Evolutionary conservation across 441 rosid species (phyloP), one percentile per base, ranked within the genome.

Genomic region (Adansonia rubrostipa): DNA sequence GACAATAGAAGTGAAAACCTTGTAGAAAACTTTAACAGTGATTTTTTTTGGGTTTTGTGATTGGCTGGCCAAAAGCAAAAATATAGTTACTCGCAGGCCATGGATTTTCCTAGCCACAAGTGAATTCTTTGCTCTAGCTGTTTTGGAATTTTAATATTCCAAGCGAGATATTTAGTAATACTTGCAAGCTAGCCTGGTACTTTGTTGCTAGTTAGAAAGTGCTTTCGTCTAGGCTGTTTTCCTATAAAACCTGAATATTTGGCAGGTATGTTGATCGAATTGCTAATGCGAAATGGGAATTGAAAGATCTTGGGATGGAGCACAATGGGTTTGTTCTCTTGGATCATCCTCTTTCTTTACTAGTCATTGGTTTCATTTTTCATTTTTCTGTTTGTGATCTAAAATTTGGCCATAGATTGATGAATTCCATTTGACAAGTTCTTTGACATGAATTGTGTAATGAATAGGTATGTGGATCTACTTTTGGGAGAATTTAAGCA

Each of bases 271-370:
- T 89, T 19, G 99, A 96, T 85, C 91, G 96, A 75, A 89, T 96
- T 83, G 91, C 98, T 77, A 90, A 87, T 82, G 92, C 97, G 45
- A 96, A 92, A 85, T 96, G 99, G 99, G 99, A 96, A 86, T 84
- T 94, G 74, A 96, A 89, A 87, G 99, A 96, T 87, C 90, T 96
- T 45, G 99, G 99, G 61, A 84, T 96, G 66, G 99, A 96, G 86
- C 98, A 96, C 78, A 96, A 96, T 80, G 98, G 99, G 99, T 96
- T 81, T 73, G 98, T 88, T 81, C 73, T 82, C 79, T 86, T 64
- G 63, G 62, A 53, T 65, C 15, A 11, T 69, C 73, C 64, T 66
- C 33, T 14, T 77, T 56, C 57, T 9, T 56, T 44, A 57, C 10
- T 10, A 33, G 9, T 54, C 63, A 57, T 65, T 40, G 53, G 3